Evolutionary conservation across 257 asterid species (phyloP).

Genomic region (Gardenia jasminoides): DNA sequence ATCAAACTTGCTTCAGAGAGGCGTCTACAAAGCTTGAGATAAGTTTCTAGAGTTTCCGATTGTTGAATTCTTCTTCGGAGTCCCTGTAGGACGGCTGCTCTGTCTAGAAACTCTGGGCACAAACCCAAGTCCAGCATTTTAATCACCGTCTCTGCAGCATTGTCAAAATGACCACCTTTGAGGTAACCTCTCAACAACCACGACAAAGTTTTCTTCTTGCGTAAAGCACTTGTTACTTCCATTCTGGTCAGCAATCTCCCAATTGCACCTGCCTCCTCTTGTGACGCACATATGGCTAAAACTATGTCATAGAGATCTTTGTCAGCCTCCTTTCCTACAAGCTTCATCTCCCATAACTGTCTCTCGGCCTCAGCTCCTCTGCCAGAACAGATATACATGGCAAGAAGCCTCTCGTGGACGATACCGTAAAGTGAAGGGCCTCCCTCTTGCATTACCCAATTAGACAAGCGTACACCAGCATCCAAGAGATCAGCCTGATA

Average conservation of each 20-base stretch:
- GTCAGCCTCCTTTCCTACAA: constrained; percentile 63
- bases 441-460: constrained; percentile 64
- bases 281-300: constrained; percentile 92
- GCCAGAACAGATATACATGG: constrained; percentile 87
- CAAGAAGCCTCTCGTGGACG: constrained; percentile 81
- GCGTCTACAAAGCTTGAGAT: constrained; percentile 66
- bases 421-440: constrained; percentile 57
- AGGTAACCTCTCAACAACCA: constrained; percentile 94
- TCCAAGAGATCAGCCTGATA: constrained; percentile 64
- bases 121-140: constrained; percentile 77
- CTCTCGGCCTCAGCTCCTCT: constrained; percentile 77
- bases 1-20: constrained; percentile 74
- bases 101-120: constrained; percentile 63
- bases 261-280: constrained; percentile 55
- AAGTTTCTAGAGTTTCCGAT: constrained; percentile 52
- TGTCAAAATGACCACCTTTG: constrained; percentile 83
- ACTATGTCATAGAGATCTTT: constrained; percentile 79
- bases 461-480: constrained; percentile 56
- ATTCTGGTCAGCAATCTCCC: constrained; percentile 58
- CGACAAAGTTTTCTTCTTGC: constrained; percentile 63
- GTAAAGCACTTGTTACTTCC: constrained; percentile 54
- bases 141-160: constrained; percentile 73
- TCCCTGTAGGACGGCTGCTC: constrained; percentile 86
- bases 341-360: constrained; percentile 92
- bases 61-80: constrained; percentile 60